Percentiles rank a stretch among this genome's conserved stretches.
Conservation (phyloP, 2,329 filamentous ascomycete genomes). For the Trichoderma guizhouense region DNA sequence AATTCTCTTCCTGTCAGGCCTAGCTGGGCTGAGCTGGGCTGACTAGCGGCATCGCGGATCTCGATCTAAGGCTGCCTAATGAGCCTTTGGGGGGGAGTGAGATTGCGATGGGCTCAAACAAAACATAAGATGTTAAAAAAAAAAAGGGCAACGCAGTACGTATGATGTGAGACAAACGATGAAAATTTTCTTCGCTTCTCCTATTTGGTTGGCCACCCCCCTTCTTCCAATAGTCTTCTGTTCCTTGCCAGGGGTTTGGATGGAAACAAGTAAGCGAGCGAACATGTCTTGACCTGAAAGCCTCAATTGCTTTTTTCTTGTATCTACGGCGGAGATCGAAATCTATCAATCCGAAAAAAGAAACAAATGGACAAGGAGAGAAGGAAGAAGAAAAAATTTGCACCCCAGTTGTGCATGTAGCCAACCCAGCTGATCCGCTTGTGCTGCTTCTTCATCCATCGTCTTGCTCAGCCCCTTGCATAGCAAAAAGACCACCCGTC, state of each 20-base stretch:
- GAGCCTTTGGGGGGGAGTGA: neutral
- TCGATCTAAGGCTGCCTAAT: constrained; percentile 1
- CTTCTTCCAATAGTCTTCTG: neutral
- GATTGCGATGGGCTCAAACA: neutral
- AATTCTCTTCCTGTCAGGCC: neutral
- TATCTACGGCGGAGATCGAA: neutral
- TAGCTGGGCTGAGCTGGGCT: constrained; percentile 14
- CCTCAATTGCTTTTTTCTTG: neutral
- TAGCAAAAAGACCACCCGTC: neutral
- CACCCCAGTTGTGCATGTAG: neutral
- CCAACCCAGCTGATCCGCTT: neutral
- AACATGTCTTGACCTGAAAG: neutral
- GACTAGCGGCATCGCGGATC: constrained; percentile 16
- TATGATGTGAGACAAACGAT: neutral
- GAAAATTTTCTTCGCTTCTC: neutral
- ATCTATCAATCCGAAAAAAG: neutral
- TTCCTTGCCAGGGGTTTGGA: neutral
- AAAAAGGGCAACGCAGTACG: neutral
- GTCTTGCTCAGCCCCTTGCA: neutral
- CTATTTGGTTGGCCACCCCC: neutral
- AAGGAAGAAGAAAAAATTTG: neutral
- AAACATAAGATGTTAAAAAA: neutral
- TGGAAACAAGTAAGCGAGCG: neutral
- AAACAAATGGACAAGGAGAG: neutral
- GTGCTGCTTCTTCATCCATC: neutral